Percentiles rank a stretch among this genome's conserved stretches.
These are phyloP conservation scores for Cyclospora cayetanensis DNA, from an alignment of 169 alveolate species.

Conservation along the genomic window DNA sequence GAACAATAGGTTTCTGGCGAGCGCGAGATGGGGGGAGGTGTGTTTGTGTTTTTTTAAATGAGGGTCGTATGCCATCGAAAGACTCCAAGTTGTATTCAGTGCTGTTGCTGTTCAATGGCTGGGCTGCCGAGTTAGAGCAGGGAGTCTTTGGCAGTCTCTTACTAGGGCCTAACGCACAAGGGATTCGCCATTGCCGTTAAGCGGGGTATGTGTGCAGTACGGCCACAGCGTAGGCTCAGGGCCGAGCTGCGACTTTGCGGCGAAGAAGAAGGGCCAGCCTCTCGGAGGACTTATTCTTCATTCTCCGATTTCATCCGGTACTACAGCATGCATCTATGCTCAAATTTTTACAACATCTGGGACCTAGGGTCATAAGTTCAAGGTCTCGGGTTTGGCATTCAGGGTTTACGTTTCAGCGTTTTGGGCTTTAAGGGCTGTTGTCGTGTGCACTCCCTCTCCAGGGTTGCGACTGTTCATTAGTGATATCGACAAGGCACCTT, in stretches of 20 bases:
- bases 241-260: conserved; percentile 85
- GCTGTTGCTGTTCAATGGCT: too few relatives aligned
- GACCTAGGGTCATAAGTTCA: background rate
- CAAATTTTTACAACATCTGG: background rate
- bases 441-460: background rate
- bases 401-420: background rate
- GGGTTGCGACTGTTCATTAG: conserved; percentile 71
- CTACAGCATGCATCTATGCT: background rate
- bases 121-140: too few relatives aligned
- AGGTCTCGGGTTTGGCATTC: background rate
- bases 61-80: too few relatives aligned
- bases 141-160: too few relatives aligned
- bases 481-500: conserved; percentile 74
- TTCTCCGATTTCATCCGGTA: conserved; percentile 89
- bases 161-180: too few relatives aligned
- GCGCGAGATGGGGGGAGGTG: too few relatives aligned
- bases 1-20: too few relatives aligned
- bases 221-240: conserved; percentile 93
- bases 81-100: too few relatives aligned
- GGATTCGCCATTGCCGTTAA: too few relatives aligned
- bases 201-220: conserved; percentile 69
- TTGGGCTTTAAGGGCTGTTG: background rate
- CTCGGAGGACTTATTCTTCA: conserved; percentile 93
- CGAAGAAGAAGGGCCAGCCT: conserved; percentile 61
- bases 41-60: too few relatives aligned